phyloP scores from a whole-genome alignment of 108 stramenopile genomes.

The Nitzschia putrida region DNA sequence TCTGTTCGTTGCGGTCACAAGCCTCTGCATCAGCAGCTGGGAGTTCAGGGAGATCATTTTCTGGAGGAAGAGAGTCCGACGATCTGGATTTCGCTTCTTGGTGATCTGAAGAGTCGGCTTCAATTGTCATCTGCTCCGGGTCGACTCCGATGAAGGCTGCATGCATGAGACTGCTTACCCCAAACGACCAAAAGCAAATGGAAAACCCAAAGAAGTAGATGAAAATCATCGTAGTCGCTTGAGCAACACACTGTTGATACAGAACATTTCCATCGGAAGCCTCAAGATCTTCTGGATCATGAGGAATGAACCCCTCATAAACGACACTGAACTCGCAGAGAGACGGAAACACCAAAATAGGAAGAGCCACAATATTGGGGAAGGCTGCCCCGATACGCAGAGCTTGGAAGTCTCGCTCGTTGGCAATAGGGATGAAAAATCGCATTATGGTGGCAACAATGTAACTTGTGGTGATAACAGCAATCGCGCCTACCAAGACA shows the following conservation, averaged over 20 bases:
- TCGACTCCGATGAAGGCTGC: constrained; percentile 4
- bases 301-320: constrained; percentile 37
- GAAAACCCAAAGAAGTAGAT: constrained; percentile 68
- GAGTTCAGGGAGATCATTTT: neutral
- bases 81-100: neutral
- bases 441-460: constrained; percentile 45
- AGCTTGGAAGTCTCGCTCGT: constrained; percentile 44
- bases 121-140: constrained; percentile 1
- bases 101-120: neutral
- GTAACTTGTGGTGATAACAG: constrained; percentile 48
- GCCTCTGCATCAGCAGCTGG: neutral
- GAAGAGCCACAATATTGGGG: constrained; percentile 70
- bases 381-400: constrained; percentile 59
- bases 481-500: constrained; percentile 45
- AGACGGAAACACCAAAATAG: constrained; percentile 70
- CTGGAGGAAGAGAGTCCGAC: neutral
- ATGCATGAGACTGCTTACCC: constrained; percentile 44
- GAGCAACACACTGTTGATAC: constrained; percentile 40
- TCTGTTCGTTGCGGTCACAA: neutral
- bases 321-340: constrained; percentile 70
- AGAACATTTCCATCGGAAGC: neutral
- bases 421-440: constrained; percentile 17
- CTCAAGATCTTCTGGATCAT: neutral
- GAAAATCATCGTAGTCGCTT: constrained; percentile 67
- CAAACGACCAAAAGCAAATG: constrained; percentile 60